Percentiles rank a stretch among this genome's conserved stretches.
Conservation (phyloP, 139 green algal genomes). For the Tetraselmis striata region DNA sequence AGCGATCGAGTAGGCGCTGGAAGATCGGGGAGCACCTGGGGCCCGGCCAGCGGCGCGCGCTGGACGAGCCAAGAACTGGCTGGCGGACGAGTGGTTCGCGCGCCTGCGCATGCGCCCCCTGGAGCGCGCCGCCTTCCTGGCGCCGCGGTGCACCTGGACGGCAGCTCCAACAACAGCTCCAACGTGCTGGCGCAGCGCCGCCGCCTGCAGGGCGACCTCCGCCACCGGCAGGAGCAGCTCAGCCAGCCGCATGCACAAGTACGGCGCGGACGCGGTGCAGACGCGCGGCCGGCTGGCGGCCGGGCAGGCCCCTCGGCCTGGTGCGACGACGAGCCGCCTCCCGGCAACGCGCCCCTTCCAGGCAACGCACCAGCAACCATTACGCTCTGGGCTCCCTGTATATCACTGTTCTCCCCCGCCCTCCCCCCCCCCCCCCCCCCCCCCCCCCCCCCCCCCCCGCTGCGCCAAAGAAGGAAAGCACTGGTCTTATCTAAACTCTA, state of each 20-base stretch:
- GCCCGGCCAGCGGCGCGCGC: neutral
- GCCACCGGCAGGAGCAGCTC: neutral
- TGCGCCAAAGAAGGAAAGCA: neutral
- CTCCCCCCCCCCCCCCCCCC: too few relatives aligned
- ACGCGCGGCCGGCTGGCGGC: neutral
- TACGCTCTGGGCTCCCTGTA: too few relatives aligned
- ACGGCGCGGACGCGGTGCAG: neutral
- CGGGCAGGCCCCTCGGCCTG: neutral
- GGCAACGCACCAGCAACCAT: too few relatives aligned
- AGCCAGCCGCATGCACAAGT: neutral
- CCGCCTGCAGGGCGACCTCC: slow-evolving; percentile 3
- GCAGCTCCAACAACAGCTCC: slow-evolving; percentile 37
- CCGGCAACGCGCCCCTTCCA: too few relatives aligned
- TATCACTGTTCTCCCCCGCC: too few relatives aligned
- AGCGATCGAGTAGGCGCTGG: slow-evolving; percentile 27
- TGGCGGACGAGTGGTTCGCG: slow-evolving; percentile 23
- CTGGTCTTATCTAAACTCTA: too few relatives aligned
- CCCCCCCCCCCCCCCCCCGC: too few relatives aligned
- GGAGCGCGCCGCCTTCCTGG: slow-evolving; percentile 11
- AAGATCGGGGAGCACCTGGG: neutral
- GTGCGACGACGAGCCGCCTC: too few relatives aligned
- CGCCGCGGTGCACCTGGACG: slow-evolving; percentile 17
- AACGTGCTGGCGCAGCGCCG: slow-evolving; percentile 3
- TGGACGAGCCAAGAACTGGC: slow-evolving; percentile 21
- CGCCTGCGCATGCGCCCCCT: slow-evolving; percentile 14